Evolutionary conservation across 176 grass and related monocot genomes (phyloP).

Genomic region (Aegilops longissima): DNA sequence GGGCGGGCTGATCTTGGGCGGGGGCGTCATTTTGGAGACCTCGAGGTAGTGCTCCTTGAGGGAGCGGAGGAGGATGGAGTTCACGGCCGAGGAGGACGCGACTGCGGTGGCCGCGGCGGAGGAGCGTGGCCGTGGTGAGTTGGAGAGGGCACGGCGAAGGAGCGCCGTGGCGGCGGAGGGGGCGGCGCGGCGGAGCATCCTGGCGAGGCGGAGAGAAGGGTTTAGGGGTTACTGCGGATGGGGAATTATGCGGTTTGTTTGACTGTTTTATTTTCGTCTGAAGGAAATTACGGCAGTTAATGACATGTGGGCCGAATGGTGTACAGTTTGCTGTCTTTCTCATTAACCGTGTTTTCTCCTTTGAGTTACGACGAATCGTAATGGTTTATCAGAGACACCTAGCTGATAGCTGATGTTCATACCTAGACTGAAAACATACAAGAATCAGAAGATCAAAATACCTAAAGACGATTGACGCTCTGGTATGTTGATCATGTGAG

Average conservation of each 20-base stretch:
- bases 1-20: constrained; percentile 76
- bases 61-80: constrained; percentile 82
- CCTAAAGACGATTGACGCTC: too few relatives aligned
- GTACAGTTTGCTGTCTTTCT: too few relatives aligned
- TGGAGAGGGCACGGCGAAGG: constrained; percentile 6
- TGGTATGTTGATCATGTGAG: too few relatives aligned
- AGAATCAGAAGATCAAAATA: too few relatives aligned
- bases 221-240: not conserved
- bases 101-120: not conserved
- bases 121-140: constrained; percentile 14
- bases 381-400: too few relatives aligned
- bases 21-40: constrained; percentile 83
- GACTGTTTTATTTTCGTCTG: not conserved
- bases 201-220: not conserved
- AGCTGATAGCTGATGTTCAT: too few relatives aligned
- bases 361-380: too few relatives aligned
- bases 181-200: constrained; percentile 55
- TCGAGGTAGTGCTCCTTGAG: constrained; percentile 93
- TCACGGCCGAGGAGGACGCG: constrained; percentile 50
- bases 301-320: too few relatives aligned
- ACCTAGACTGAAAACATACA: too few relatives aligned
- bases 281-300: too few relatives aligned
- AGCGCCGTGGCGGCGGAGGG: constrained; percentile 30
- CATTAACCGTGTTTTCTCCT: too few relatives aligned
- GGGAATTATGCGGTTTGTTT: not conserved